A percentile compares a stretch with the other conserved stretches of the same genome.
Evolutionary conservation across 2,329 filamentous ascomycete species (phyloP).

Genomic region (Botrytis galanthina): DNA sequence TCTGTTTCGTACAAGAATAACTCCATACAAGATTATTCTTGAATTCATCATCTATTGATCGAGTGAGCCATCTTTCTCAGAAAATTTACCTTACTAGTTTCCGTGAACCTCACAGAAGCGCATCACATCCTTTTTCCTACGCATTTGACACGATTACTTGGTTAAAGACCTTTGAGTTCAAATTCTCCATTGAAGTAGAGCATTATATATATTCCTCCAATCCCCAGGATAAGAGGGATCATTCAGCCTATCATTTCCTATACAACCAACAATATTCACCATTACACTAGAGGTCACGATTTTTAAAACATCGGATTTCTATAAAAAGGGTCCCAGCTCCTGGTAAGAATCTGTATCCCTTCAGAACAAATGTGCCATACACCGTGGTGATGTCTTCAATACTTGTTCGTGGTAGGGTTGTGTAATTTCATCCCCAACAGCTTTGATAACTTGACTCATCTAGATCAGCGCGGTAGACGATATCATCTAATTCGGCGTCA

Average conservation of each 20-base stretch:
- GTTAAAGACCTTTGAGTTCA: not conserved
- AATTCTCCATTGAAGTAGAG: not conserved
- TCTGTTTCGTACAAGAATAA: no score
- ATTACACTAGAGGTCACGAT: not conserved
- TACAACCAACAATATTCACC: not conserved
- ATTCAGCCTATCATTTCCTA: not conserved
- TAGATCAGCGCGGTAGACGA: no score
- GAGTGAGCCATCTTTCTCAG: not conserved
- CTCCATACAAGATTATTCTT: no score
- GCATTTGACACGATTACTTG: no score
- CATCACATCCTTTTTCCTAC: no score
- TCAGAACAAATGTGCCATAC: not conserved
- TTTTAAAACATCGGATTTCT: not conserved
- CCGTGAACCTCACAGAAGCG: not conserved
- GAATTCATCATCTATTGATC: not conserved
- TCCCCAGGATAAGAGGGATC: not conserved
- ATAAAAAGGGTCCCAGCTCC: not conserved
- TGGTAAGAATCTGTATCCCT: not conserved
- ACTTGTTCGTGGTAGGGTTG: not conserved
- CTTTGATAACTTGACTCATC: not conserved
- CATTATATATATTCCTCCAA: not conserved
- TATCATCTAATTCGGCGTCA: fast-evolving
- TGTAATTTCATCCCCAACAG: fast-evolving
- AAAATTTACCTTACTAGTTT: not conserved
- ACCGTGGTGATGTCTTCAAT: not conserved